Evolutionary conservation across 2,329 filamentous ascomycete species (phyloP).

Genomic region (Xylaria sp.): DNA sequence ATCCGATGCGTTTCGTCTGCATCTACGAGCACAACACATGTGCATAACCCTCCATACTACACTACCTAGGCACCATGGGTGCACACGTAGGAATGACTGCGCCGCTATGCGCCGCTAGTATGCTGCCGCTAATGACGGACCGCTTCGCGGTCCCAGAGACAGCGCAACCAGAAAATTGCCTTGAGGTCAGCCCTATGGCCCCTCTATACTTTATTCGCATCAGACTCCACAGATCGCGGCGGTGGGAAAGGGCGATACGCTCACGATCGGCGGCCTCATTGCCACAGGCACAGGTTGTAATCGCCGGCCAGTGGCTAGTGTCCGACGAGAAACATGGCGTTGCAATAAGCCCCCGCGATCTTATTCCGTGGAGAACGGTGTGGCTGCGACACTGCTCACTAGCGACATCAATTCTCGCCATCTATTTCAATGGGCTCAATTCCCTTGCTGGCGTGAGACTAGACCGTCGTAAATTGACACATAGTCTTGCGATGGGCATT

Average conservation of each 20-base stretch:
- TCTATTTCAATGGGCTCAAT: neutral
- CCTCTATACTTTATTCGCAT: neutral
- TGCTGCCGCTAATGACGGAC: conserved; percentile 3
- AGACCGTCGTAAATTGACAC: too few relatives aligned
- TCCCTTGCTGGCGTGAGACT: neutral
- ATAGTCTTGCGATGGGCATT: too few relatives aligned
- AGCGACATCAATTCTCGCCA: neutral
- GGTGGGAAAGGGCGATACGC: neutral
- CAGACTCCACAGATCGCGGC: conserved; percentile 7
- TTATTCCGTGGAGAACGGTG: neutral
- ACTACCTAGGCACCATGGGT: too few relatives aligned
- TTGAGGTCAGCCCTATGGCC: conserved; percentile 27
- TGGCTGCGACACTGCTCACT: neutral
- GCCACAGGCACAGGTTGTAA: neutral
- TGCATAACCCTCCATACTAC: too few relatives aligned
- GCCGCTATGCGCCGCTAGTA: conserved; percentile 19
- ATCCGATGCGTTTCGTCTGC: conserved; percentile 6
- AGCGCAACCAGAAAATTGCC: conserved; percentile 13
- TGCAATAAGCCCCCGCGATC: conserved; percentile 1
- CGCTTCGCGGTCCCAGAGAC: conserved; percentile 4
- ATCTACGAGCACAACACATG: neutral
- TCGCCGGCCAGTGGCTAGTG: neutral
- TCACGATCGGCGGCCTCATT: conserved; percentile 20
- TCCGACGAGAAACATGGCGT: conserved; percentile 1
- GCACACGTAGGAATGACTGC: conserved; percentile 1